phyloP scores from a whole-genome alignment of 495 filamentous ascomycete genomes.

The Neurospora cerealis region DNA sequence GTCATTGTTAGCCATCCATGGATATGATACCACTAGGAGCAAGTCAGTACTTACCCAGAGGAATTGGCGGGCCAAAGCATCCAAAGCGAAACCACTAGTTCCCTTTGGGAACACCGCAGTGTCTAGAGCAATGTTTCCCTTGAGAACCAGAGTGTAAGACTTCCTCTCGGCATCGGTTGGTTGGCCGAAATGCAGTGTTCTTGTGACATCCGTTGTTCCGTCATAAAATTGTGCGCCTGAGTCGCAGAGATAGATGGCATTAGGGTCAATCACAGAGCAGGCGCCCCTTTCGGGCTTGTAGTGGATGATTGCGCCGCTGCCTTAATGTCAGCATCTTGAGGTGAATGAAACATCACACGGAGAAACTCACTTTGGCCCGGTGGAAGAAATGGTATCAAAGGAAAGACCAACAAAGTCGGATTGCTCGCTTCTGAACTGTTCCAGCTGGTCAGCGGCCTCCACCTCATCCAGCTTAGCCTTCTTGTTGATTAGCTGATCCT shows the following conservation, averaged over 20 bases:
- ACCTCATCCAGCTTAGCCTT: slow-evolving; percentile 76
- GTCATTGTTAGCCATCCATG: background rate
- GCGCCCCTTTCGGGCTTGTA: slow-evolving; percentile 83
- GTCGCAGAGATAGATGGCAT: slow-evolving; percentile 88
- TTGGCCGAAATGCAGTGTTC: slow-evolving; percentile 84
- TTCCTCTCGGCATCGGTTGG: slow-evolving; percentile 80
- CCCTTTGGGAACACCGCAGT: slow-evolving; percentile 87
- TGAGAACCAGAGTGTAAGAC: slow-evolving; percentile 90
- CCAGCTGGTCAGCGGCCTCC: slow-evolving; percentile 81
- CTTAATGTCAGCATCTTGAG: slow-evolving; percentile 3
- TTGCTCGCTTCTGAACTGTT: slow-evolving; percentile 69
- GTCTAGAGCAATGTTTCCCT: slow-evolving; percentile 91
- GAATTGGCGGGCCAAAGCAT: slow-evolving; percentile 80
- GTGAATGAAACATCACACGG: background rate
- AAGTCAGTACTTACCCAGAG: slow-evolving; percentile 54
- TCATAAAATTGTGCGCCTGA: slow-evolving; percentile 93
- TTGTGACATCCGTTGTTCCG: slow-evolving; percentile 92
- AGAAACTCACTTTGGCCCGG: slow-evolving; percentile 61
- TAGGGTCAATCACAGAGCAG: slow-evolving; percentile 79
- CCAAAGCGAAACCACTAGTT: slow-evolving; percentile 85
- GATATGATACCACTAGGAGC: background rate
- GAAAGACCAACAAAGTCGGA: slow-evolving; percentile 83
- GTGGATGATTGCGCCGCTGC: slow-evolving; percentile 81
- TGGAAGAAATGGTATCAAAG: slow-evolving; percentile 93
- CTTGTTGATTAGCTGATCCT: slow-evolving; percentile 71